Conservation (phyloP, 2,329 filamentous ascomycete species). For the Fusarium sp. region DNA sequence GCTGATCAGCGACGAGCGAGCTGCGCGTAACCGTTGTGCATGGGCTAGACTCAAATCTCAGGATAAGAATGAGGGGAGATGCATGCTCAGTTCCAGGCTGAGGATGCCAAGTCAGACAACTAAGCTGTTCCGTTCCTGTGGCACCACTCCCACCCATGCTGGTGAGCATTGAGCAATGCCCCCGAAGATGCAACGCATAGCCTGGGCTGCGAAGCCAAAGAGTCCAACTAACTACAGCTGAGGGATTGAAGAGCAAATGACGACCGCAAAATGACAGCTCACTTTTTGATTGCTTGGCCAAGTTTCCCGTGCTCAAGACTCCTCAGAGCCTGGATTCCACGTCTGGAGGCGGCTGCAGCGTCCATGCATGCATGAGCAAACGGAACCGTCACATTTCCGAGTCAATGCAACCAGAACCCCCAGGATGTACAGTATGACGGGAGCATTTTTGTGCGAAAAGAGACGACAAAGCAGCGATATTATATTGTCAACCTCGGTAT, state of each 20-base stretch:
- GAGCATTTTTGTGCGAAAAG: constrained; percentile 2
- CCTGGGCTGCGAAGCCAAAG: neutral
- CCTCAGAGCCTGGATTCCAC: constrained; percentile 9
- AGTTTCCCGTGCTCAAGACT: constrained; percentile 2
- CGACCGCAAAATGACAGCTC: constrained; percentile 14
- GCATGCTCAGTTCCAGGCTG: neutral
- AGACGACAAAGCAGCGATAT: neutral
- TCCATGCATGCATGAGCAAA: constrained; percentile 30
- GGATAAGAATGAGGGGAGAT: neutral
- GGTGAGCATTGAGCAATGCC: neutral
- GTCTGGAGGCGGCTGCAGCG: constrained; percentile 30
- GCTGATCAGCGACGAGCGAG: constrained; percentile 26
- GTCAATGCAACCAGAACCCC: constrained; percentile 7
- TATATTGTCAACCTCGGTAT: neutral
- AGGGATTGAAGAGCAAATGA: neutral
- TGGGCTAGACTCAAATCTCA: constrained; percentile 4
- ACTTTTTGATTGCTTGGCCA: constrained; percentile 3
- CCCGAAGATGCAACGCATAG: neutral
- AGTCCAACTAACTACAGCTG: constrained; percentile 2
- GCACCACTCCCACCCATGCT: constrained; percentile 1
- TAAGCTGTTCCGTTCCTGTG: constrained; percentile 1
- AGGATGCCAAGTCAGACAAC: neutral
- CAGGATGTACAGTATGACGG: constrained; percentile 17
- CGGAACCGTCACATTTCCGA: constrained; percentile 25
- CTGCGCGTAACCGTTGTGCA: constrained; percentile 23